A percentile compares a stretch with the other conserved stretches of the same genome.
Evolutionary conservation across 1,139 yeast species (phyloP).

Genomic region (Blastobotrys capitulatus): DNA sequence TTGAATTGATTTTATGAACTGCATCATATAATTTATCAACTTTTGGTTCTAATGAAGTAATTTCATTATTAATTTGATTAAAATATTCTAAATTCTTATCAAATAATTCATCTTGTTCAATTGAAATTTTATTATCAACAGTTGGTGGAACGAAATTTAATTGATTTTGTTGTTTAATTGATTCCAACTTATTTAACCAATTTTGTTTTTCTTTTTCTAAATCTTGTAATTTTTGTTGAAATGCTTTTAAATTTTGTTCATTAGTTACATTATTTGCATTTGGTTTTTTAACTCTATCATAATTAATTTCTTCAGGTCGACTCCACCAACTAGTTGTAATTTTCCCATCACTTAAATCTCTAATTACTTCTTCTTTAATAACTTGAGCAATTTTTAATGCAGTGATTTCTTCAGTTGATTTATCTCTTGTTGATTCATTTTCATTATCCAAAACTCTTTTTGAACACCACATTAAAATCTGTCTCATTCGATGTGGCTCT

Average conservation of each 20-base stretch:
- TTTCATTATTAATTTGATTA: not conserved
- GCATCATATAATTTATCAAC: constrained; percentile 12
- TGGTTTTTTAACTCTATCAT: constrained; percentile 37
- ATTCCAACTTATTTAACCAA: constrained; percentile 39
- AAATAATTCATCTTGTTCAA: not conserved
- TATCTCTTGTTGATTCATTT: constrained; percentile 20
- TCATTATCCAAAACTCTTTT: constrained; percentile 42
- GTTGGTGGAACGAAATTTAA: not conserved
- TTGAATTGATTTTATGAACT: constrained; percentile 13
- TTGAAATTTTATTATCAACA: not conserved
- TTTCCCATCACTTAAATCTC: constrained; percentile 53
- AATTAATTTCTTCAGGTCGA: constrained; percentile 28
- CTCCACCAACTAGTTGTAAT: constrained; percentile 67
- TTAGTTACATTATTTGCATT: constrained; percentile 56
- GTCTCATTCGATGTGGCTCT: constrained; percentile 70
- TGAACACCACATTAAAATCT: constrained; percentile 64
- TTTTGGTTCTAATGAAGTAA: constrained; percentile 5
- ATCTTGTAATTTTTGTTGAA: constrained; percentile 41
- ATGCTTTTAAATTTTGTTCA: constrained; percentile 41
- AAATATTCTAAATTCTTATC: not conserved
- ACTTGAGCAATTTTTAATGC: constrained; percentile 45
- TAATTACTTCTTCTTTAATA: constrained; percentile 58
- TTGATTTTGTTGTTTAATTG: not conserved
- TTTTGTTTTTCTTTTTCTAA: constrained; percentile 44
- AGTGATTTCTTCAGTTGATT: constrained; percentile 26